These are phyloP conservation scores for Penicillium palitans DNA, from an alignment of 2,329 filamentous ascomycete genomes.

Conservation along the genomic window DNA sequence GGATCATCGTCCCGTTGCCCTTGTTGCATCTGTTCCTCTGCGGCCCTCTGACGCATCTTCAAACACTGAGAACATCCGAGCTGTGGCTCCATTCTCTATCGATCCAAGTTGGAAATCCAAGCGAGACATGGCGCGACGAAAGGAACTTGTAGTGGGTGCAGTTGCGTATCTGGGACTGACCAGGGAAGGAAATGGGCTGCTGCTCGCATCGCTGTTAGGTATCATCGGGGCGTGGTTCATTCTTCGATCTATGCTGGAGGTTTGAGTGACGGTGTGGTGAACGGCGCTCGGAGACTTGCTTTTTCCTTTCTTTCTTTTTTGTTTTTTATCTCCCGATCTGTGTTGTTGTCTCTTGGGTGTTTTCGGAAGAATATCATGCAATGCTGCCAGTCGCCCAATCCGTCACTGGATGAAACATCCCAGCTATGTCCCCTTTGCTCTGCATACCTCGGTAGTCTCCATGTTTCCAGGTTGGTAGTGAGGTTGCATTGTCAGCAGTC, in stretches of 20 bases:
- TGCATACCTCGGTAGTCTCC: not conserved
- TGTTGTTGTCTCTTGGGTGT: not conserved
- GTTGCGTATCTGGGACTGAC: slow-evolving; percentile 55
- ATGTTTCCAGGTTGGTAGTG: not conserved
- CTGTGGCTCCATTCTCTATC: slow-evolving; percentile 58
- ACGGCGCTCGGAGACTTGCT: not conserved
- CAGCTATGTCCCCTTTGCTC: not conserved
- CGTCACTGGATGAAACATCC: not conserved
- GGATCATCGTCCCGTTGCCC: slow-evolving; percentile 82
- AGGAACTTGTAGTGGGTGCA: slow-evolving; percentile 61
- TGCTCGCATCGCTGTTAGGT: slow-evolving; percentile 42
- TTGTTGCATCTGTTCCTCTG: slow-evolving; percentile 68
- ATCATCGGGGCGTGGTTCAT: slow-evolving; percentile 45
- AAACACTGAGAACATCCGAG: slow-evolving; percentile 34
- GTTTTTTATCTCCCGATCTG: not conserved
- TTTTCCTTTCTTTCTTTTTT: not conserved
- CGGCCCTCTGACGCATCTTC: slow-evolving; percentile 30
- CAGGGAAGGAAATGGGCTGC: slow-evolving; percentile 47
- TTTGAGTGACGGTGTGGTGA: slow-evolving; percentile 13
- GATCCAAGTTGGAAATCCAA: slow-evolving; percentile 58
- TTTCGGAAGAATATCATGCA: slow-evolving; percentile 7
- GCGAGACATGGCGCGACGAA: slow-evolving; percentile 55
- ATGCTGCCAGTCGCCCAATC: not conserved
- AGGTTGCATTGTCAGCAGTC: not conserved
- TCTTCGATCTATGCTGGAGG: slow-evolving; percentile 38